These are phyloP conservation scores for Blastobotrys capitulatus DNA, from an alignment of 1,139 yeast genomes.

Conservation along the genomic window DNA sequence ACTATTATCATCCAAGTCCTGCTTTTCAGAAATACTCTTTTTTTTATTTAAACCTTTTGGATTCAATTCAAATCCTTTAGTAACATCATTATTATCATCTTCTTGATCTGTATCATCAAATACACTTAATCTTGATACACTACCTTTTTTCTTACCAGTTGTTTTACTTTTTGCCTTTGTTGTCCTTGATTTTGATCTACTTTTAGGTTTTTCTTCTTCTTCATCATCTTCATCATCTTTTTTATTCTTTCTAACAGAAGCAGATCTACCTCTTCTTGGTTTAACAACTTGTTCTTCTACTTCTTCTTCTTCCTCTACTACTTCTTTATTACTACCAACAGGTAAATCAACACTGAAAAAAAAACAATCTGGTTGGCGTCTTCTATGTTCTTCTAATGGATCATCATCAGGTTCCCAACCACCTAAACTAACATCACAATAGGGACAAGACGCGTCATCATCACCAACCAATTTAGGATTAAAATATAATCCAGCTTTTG, in stretches of 20 bases:
- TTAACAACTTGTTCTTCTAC: background rate
- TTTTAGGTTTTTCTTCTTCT: background rate
- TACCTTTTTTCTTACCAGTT: background rate
- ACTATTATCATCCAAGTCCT: background rate
- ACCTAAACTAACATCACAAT: conserved; percentile 62
- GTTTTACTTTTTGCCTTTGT: background rate
- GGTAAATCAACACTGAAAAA: conserved; percentile 31
- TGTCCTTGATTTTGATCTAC: background rate
- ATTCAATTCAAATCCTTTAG: conserved; percentile 1
- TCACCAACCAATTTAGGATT: conserved; percentile 56
- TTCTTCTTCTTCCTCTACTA: conserved; percentile 2
- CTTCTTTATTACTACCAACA: background rate
- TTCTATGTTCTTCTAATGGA: conserved; percentile 42
- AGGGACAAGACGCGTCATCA: conserved; percentile 66
- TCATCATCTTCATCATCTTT: background rate
- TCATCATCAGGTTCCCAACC: conserved; percentile 70
- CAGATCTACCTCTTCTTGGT: background rate
- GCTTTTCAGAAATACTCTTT: background rate
- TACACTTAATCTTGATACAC: conserved; percentile 6
- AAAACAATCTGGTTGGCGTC: conserved; percentile 46
- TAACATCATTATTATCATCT: background rate
- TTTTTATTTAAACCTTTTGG: conserved; percentile 1
- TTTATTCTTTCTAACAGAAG: background rate
- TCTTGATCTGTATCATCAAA: conserved; percentile 10
- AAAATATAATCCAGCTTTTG: conserved; percentile 65